Base-by-base conservation (phyloP, 768 basidiomycete genomes). In the Symmetrospora coprosmae region DNA sequence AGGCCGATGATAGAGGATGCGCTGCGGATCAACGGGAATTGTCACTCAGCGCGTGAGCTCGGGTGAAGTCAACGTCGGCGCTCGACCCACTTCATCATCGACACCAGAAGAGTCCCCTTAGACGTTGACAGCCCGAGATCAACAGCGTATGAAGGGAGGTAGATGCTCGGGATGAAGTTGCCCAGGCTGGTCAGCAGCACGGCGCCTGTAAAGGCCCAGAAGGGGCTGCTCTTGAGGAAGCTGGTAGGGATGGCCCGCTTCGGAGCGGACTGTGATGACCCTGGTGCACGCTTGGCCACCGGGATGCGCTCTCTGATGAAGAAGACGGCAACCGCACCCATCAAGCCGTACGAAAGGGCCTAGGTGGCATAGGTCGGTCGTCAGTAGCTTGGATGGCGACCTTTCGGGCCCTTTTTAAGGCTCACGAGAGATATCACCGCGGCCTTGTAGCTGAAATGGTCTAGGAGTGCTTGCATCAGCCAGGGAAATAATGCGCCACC, bases 301-400 rank as follows among this genome's bases (percentile, higher is more conserved):
- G 55, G 55, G 25, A 58, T 58, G 25, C 55, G 40, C 27, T 58
- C 55, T 8, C 55, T 39, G 28, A 58, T 58, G 43, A 58, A 58
- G 25, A 45, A 58, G 41, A 58, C 37, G 9, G 55, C 40, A 4
- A 28, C 14, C 6, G 31, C 27, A n/a, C 55, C 55, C 21, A 58
- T 31, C 30, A 46, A 13, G 11, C 55, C 55, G 21, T 58, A 58
- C 5, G 27, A 25, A 5, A 58, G 41, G 21, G 23, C 55, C 55
- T 53, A 38, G 23, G 31, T 8, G 47, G 8, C 23, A 52, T 13
- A 25, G 5, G 9, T 37, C 13, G 33, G 9, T 52, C n/a, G n/a
- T n/a, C n/a, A 14, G 33, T 14, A 34, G 28, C 35, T 8, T 34
- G 21, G 14, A 13, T 25, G 4, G 4, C 21, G 50, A n/a, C 31